Conservation (phyloP, 306 rosid species). For the Begonia masoniana region DNA sequence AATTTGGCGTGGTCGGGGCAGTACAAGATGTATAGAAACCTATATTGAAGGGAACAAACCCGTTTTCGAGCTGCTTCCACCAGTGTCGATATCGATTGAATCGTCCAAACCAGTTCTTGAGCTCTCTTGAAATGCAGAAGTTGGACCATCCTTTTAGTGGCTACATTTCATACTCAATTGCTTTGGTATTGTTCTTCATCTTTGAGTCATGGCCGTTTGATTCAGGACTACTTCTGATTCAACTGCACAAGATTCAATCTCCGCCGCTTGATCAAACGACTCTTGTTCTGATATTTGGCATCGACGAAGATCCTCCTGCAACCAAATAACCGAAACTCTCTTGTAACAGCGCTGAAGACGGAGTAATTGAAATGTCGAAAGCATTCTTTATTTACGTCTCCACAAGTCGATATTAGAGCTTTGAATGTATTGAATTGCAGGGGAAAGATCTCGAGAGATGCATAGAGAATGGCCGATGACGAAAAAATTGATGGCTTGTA, state of each 20-base stretch:
- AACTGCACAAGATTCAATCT: conserved; percentile 19
- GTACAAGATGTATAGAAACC: conserved; percentile 58
- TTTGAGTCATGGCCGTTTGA: no score
- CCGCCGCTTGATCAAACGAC: conserved; percentile 15
- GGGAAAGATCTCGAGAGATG: conserved; percentile 30
- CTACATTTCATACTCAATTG: no score
- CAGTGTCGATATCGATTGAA: conserved; percentile 33
- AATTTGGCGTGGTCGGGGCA: conserved; percentile 92
- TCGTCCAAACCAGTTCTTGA: conserved; percentile 14
- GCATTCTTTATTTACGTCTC: conserved; percentile 31
- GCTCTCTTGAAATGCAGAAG: conserved; percentile 14
- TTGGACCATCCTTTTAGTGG: no score
- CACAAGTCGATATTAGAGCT: conserved; percentile 30
- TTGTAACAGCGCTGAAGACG: no score
- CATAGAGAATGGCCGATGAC: no score
- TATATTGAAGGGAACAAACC: conserved; percentile 42
- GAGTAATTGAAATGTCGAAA: no score
- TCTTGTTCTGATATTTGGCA: neutral
- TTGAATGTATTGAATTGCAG: conserved; percentile 22
- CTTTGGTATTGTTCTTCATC: no score
- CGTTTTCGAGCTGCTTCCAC: conserved; percentile 42
- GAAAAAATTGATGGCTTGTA: conserved; percentile 55
- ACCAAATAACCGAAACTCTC: neutral
- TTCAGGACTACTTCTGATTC: neutral
- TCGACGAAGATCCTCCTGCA: conserved; percentile 45